Evolutionary conservation across 805 yeast species (phyloP).

Genomic region (Zygotorulaspora chibaensis): DNA sequence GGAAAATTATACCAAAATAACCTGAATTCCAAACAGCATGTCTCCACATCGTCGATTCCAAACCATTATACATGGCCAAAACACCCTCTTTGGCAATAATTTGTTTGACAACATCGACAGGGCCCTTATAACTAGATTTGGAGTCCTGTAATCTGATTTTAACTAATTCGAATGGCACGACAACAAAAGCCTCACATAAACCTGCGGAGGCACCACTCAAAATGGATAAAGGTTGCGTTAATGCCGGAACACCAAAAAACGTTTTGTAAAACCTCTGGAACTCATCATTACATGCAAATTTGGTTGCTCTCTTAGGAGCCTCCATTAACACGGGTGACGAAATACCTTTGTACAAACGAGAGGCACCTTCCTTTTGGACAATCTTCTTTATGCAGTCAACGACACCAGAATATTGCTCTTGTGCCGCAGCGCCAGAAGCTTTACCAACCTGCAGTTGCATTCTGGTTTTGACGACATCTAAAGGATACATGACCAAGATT

Average conservation of each 20-base stretch:
- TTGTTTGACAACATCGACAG: slow-evolving; percentile 72
- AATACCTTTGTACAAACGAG: slow-evolving; percentile 87
- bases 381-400: slow-evolving; percentile 80
- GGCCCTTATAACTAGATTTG: slow-evolving; percentile 75
- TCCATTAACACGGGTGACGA: slow-evolving; percentile 97
- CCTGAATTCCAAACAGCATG: slow-evolving; percentile 97
- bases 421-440: slow-evolving; percentile 31
- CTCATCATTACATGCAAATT: slow-evolving; percentile 96
- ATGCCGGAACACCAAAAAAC: slow-evolving; percentile 59
- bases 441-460: slow-evolving; percentile 72
- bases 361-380: slow-evolving; percentile 77
- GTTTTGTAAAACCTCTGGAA: slow-evolving; percentile 83
- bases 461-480: slow-evolving; percentile 95
- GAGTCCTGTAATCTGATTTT: slow-evolving; percentile 93
- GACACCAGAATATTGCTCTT: slow-evolving; percentile 68
- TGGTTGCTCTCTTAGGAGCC: slow-evolving; percentile 98
- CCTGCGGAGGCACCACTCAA: slow-evolving; percentile 98
- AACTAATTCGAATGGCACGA: slow-evolving; percentile 94
- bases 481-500: slow-evolving; percentile 90
- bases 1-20: slow-evolving; percentile 92
- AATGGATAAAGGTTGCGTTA: slow-evolving; percentile 80
- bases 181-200: slow-evolving; percentile 93
- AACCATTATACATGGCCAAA: slow-evolving; percentile 84
- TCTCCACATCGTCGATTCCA: slow-evolving; percentile 97
- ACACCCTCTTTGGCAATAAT: slow-evolving; percentile 74